These are phyloP conservation scores for Takakia lepidozioides DNA, from an alignment of 225 moss, liverwort and hornwort species.

Conservation along the genomic window DNA sequence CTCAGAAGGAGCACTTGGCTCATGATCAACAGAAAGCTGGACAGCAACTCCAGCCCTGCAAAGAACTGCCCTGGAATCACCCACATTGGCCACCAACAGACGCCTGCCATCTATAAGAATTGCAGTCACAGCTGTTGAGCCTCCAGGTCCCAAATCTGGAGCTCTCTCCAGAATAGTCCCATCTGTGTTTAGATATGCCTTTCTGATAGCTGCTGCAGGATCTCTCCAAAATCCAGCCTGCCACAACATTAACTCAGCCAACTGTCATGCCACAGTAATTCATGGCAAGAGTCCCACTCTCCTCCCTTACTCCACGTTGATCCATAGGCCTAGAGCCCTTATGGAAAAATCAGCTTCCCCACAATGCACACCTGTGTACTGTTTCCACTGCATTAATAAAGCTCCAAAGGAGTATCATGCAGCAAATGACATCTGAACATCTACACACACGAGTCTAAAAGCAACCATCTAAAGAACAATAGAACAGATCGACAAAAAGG, in stretches of 20 bases:
- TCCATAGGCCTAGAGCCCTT: neutral
- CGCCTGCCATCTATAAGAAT: conserved; percentile 67
- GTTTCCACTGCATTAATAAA: too few species aligned
- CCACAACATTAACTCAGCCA: too few species aligned
- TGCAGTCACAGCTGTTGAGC: conserved; percentile 95
- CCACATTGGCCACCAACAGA: conserved; percentile 85
- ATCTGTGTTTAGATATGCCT: conserved; percentile 81
- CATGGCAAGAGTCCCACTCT: too few species aligned
- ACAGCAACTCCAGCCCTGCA: conserved; percentile 46
- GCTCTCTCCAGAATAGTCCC: conserved; percentile 62
- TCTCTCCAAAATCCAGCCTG: conserved; percentile 74
- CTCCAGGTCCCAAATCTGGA: conserved; percentile 79
- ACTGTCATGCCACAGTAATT: too few species aligned
- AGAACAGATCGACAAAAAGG: neutral
- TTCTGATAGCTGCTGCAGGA: conserved; percentile 63
- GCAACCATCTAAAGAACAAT: neutral
- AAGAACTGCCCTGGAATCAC: conserved; percentile 90
- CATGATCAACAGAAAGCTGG: conserved; percentile 91
- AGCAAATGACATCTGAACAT: neutral
- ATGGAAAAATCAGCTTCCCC: neutral
- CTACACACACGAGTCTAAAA: neutral
- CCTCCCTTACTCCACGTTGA: neutral
- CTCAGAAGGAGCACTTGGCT: conserved; percentile 58
- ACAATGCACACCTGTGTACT: too few species aligned
- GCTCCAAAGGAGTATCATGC: too few species aligned